A percentile compares a stretch with the other conserved stretches of the same genome.
phyloP scores from a whole-genome alignment of 2,329 filamentous ascomycete genomes.

The Aspergillus ustus region DNA sequence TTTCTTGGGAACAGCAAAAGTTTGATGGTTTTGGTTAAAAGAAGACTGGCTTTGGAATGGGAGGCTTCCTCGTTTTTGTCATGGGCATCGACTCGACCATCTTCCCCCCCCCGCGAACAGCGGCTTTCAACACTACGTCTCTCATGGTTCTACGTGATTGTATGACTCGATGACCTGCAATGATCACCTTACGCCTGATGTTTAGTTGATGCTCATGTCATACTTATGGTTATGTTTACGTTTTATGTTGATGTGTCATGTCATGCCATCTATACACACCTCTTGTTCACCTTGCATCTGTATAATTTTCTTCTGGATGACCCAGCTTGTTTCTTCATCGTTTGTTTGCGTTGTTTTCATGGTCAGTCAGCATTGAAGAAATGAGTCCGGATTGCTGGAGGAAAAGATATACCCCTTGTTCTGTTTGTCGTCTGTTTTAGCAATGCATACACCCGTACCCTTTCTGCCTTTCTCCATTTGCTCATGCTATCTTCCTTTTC shows the following conservation, averaged over 20 bases:
- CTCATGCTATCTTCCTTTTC: neutral
- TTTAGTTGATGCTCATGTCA: constrained; percentile 19
- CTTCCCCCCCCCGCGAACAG: constrained; percentile 22
- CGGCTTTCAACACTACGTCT: constrained; percentile 30
- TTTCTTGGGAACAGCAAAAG: constrained; percentile 22
- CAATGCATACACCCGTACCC: constrained; percentile 5
- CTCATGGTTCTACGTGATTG: constrained; percentile 32
- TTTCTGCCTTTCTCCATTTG: neutral
- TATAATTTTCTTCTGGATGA: constrained; percentile 24
- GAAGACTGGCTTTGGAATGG: constrained; percentile 24
- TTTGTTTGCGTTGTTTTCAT: constrained; percentile 18
- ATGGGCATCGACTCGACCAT: constrained; percentile 20
- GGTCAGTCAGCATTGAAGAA: constrained; percentile 22
- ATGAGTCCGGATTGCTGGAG: constrained; percentile 24
- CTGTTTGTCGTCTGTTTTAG: constrained; percentile 14
- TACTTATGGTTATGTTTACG: constrained; percentile 16
- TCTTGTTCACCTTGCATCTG: constrained; percentile 18
- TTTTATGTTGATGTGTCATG: constrained; percentile 11
- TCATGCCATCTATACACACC: constrained; percentile 6
- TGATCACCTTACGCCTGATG: constrained; percentile 25
- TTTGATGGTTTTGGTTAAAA: constrained; percentile 21
- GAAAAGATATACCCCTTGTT: constrained; percentile 27
- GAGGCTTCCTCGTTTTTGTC: constrained; percentile 26
- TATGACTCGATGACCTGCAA: constrained; percentile 34
- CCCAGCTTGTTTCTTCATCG: constrained; percentile 20